These are phyloP conservation scores for Entophlyctis luteolus DNA, from an alignment of 192 early-diverging fungal genomes.

Conservation along the genomic window DNA sequence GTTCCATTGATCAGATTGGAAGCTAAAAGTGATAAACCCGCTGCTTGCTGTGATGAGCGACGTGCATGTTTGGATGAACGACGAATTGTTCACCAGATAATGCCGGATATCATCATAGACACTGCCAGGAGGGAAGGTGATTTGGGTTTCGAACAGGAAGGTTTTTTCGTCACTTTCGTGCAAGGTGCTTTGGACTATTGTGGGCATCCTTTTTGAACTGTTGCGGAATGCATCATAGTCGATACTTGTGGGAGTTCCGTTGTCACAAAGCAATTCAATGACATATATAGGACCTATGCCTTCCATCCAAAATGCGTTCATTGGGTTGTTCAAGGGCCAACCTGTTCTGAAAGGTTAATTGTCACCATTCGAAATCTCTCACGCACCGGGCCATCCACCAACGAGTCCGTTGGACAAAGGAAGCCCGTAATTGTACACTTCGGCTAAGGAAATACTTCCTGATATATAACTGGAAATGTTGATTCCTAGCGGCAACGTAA, in stretches of 20 bases:
- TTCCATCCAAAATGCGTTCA: not conserved
- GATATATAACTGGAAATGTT: not conserved
- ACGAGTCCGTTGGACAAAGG: constrained; percentile 15
- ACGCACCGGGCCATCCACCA: constrained; percentile 11
- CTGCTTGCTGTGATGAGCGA: not conserved
- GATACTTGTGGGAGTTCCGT: not conserved
- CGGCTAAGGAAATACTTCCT: constrained; percentile 6
- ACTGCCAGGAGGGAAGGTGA: constrained; percentile 8
- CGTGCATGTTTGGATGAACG: not conserved
- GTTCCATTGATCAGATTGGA: constrained; percentile 16
- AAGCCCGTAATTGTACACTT: constrained; percentile 23
- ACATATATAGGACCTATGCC: constrained; percentile 16
- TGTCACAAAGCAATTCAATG: constrained; percentile 13
- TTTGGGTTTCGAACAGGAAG: not conserved
- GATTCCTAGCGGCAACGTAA: constrained; percentile 7
- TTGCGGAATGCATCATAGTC: not conserved
- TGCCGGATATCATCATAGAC: not conserved
- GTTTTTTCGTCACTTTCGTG: not conserved
- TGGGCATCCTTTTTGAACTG: not conserved
- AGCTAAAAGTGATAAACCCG: not conserved
- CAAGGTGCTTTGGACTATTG: not conserved
- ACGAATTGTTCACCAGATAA: not conserved
- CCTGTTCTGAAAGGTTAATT: too few relatives aligned
- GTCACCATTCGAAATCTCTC: too few relatives aligned
- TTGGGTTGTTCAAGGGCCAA: not conserved